Percentiles rank a stretch among this genome's conserved stretches.
phyloP scores from a whole-genome alignment of 768 basidiomycete species.

The Galerina marginata region DNA sequence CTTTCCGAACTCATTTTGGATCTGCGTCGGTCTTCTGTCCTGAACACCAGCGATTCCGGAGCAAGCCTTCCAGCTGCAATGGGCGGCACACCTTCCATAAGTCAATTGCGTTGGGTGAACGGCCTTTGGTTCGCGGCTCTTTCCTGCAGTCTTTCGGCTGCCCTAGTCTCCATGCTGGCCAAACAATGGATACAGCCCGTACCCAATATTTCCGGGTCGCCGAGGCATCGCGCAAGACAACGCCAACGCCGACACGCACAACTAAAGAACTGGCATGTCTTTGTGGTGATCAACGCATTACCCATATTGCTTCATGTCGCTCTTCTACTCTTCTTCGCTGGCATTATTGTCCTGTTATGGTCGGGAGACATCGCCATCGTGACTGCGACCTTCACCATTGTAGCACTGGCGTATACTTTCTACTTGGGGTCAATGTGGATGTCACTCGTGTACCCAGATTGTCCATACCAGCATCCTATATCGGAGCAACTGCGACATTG shows the following conservation, averaged over 20 bases:
- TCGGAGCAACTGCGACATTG: slow-evolving; percentile 38
- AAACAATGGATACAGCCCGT: slow-evolving; percentile 51
- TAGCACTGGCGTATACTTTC: slow-evolving; percentile 39
- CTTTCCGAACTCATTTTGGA: slow-evolving; percentile 35
- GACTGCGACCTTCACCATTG: slow-evolving; percentile 39
- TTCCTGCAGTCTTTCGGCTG: slow-evolving; percentile 46
- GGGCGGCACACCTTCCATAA: slow-evolving; percentile 16
- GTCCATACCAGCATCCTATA: slow-evolving; percentile 47
- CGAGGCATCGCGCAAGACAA: slow-evolving; percentile 40
- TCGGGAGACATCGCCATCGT: slow-evolving; percentile 38
- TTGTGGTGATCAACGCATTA: slow-evolving; percentile 42
- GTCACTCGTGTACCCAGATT: slow-evolving; percentile 44
- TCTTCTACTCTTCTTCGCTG: slow-evolving; percentile 47
- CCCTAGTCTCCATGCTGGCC: slow-evolving; percentile 49
- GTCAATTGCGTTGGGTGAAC: slow-evolving; percentile 45
- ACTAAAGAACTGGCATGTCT: slow-evolving; percentile 44
- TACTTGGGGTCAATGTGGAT: slow-evolving; percentile 45
- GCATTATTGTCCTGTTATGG: slow-evolving; percentile 47
- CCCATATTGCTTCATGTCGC: slow-evolving; percentile 47
- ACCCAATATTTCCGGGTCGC: slow-evolving; percentile 40
- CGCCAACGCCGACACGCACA: slow-evolving; percentile 43
- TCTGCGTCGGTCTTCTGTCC: slow-evolving; percentile 17
- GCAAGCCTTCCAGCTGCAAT: background rate
- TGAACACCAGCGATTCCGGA: slow-evolving; percentile 12
- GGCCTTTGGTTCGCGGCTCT: slow-evolving; percentile 53